Evolutionary conservation across 2,329 filamentous ascomycete genomes (phyloP).

Genomic region (Lomentospora prolificans): DNA sequence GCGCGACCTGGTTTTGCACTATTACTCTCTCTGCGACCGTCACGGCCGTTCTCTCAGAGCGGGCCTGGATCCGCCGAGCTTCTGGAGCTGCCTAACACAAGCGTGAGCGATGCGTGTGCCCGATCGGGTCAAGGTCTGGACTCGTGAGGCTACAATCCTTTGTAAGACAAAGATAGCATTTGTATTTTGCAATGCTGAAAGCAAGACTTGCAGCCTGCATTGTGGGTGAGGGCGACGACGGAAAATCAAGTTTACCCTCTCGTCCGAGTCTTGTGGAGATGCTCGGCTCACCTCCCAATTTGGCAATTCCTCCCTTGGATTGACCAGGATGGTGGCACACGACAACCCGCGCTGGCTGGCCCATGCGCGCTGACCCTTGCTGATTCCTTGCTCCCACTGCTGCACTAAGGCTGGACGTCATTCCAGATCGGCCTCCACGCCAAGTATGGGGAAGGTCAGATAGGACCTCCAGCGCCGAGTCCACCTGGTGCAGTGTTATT

Average conservation of each 20-base stretch:
- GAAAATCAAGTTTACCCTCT: neutral
- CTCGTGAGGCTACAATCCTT: no score
- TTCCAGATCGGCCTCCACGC: neutral
- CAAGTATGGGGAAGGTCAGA: neutral
- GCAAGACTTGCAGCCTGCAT: no score
- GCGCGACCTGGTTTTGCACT: no score
- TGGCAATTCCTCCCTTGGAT: neutral
- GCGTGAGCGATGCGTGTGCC: no score
- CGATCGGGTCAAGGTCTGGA: no score
- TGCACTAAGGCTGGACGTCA: neutral
- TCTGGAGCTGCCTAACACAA: no score
- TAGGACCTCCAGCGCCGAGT: neutral
- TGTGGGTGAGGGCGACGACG: neutral
- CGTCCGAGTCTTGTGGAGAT: conserved; percentile 1
- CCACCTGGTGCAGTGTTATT: no score
- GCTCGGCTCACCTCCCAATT: neutral
- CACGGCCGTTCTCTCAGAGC: no score
- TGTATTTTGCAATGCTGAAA: no score
- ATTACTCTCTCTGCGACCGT: no score
- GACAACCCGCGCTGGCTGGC: neutral
- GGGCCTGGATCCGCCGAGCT: no score
- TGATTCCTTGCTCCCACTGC: neutral
- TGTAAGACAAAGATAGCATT: no score
- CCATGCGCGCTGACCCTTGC: neutral
- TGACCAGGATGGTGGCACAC: neutral